These are phyloP conservation scores for Yarrowia porcina DNA, from an alignment of 805 yeast genomes.

Conservation along the genomic window DNA sequence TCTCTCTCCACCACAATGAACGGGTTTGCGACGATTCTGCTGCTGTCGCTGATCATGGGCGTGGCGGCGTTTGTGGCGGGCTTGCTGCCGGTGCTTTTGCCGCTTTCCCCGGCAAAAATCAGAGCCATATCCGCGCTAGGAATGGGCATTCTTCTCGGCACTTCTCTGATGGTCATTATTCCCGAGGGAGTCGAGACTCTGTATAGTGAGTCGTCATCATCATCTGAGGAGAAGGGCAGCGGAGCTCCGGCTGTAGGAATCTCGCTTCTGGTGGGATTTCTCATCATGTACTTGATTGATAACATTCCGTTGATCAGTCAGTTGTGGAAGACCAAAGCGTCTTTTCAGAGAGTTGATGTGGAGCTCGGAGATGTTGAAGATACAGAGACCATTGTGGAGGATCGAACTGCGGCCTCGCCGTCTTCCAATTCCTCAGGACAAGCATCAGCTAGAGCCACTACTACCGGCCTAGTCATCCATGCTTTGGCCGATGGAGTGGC, in stretches of 20 bases:
- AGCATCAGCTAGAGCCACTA: slow-evolving; percentile 35
- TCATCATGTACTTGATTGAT: slow-evolving; percentile 52
- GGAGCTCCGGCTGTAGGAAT: slow-evolving; percentile 43
- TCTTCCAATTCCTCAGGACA: not conserved
- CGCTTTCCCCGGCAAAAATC: slow-evolving; percentile 32
- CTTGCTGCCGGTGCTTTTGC: slow-evolving; percentile 30
- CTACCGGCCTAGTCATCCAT: slow-evolving; percentile 64
- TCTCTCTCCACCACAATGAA: not conserved
- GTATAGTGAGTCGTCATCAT: slow-evolving; percentile 31
- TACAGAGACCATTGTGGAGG: not conserved
- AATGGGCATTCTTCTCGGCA: slow-evolving; percentile 58
- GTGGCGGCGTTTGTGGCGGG: slow-evolving; percentile 33
- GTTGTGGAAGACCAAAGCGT: not conserved
- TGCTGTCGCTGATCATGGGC: slow-evolving; percentile 31
- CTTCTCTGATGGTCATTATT: slow-evolving; percentile 55
- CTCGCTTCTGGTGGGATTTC: slow-evolving; percentile 52
- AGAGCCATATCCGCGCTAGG: slow-evolving; percentile 50
- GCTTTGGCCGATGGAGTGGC: slow-evolving; percentile 72
- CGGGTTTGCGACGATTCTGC: slow-evolving; percentile 16
- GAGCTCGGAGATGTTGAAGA: slow-evolving; percentile 5
- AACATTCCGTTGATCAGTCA: slow-evolving; percentile 33
- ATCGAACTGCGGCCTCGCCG: not conserved
- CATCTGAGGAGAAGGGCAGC: slow-evolving; percentile 26
- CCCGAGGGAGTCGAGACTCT: slow-evolving; percentile 62
- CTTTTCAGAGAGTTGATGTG: slow-evolving; percentile 1